A percentile compares a stretch with the other conserved stretches of the same genome.
Conservation (phyloP, 768 basidiomycete species). For the Coprinellus aureogranulatus region DNA sequence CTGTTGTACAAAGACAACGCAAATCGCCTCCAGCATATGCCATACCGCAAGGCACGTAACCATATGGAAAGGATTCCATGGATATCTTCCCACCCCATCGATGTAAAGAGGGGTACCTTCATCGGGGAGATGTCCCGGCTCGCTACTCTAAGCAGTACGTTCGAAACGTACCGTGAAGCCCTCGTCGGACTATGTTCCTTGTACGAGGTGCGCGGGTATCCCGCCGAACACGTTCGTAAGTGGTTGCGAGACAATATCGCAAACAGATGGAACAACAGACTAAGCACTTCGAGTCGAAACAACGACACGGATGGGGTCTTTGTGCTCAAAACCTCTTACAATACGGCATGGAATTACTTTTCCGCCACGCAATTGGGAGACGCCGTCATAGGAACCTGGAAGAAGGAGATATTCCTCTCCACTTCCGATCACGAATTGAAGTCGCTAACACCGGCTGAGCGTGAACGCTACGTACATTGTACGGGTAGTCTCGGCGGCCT, state of each 20-base stretch:
- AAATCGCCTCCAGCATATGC: neutral
- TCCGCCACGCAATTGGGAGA: constrained; percentile 27
- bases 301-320: constrained; percentile 19
- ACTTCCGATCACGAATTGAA: constrained; percentile 10
- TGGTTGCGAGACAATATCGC: constrained; percentile 24
- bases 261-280: constrained; percentile 27
- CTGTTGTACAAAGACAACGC: constrained; percentile 16
- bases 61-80: constrained; percentile 13
- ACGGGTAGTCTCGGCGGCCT: neutral
- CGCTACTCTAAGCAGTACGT: constrained; percentile 24
- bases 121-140: constrained; percentile 22
- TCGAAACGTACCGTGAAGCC: constrained; percentile 23
- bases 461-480: neutral
- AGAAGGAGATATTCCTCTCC: constrained; percentile 2
- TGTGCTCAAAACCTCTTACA: constrained; percentile 29
- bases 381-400: constrained; percentile 24
- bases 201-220: constrained; percentile 31
- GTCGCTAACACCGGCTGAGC: neutral
- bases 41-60: neutral
- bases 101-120: constrained; percentile 22
- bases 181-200: constrained; percentile 21
- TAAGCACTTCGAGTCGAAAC: constrained; percentile 3
- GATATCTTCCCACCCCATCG: constrained; percentile 21
- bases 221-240: constrained; percentile 17
- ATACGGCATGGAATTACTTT: constrained; percentile 33